Conservation (phyloP, 1,284 basidiomycete species). For the Cutaneotrichosporon dermatis region DNA sequence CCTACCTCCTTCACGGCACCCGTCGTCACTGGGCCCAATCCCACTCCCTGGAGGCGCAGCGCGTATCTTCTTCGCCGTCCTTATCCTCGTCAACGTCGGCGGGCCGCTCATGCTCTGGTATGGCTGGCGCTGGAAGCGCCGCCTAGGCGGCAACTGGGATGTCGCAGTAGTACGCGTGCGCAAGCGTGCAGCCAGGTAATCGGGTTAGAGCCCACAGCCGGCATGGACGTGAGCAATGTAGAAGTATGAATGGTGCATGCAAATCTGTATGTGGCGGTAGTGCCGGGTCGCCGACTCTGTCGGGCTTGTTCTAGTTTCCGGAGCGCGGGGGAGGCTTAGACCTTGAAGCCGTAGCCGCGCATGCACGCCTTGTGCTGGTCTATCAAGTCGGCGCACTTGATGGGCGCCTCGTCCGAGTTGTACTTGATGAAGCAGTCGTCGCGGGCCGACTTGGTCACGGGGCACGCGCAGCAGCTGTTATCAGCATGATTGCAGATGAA, state of each 20-base stretch:
- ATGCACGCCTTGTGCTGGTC: slow-evolving; percentile 83
- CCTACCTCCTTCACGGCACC: slow-evolving; percentile 11
- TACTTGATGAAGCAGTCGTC: slow-evolving; percentile 89
- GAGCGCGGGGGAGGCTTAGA: slow-evolving; percentile 50
- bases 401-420: slow-evolving; percentile 64
- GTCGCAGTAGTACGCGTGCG: slow-evolving; percentile 37
- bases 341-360: slow-evolving; percentile 77
- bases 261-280: slow-evolving; percentile 2
- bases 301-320: not conserved
- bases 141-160: slow-evolving; percentile 43
- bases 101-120: slow-evolving; percentile 41
- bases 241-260: slow-evolving; percentile 12
- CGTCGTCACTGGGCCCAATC: not conserved
- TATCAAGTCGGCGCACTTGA: slow-evolving; percentile 75
- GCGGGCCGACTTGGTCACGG: slow-evolving; percentile 80
- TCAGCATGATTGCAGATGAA: not conserved
- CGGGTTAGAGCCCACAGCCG: too few species aligned
- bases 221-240: not conserved
- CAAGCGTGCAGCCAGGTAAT: slow-evolving; percentile 5
- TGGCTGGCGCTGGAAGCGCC: slow-evolving; percentile 43
- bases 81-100: slow-evolving; percentile 33
- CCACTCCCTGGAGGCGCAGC: slow-evolving; percentile 19
- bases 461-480: slow-evolving; percentile 86
- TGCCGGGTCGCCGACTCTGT: not conserved
- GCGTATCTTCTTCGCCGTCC: slow-evolving; percentile 19